These are phyloP conservation scores for Talaromyces sp. DNA, from an alignment of 2,329 filamentous ascomycete genomes.

Conservation along the genomic window DNA sequence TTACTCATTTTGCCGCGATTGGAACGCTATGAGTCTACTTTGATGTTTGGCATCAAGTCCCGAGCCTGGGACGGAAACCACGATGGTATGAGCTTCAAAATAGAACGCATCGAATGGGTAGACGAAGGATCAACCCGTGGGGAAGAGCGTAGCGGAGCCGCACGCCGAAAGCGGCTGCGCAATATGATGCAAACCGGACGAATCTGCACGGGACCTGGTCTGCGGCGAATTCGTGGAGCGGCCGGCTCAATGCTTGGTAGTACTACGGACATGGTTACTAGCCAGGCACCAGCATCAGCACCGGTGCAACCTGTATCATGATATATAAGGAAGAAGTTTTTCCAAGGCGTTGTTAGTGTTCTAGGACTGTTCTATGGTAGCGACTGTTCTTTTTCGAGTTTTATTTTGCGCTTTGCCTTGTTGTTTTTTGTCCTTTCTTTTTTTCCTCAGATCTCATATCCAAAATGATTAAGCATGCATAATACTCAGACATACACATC, in stretches of 20 bases:
- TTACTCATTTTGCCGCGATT: conserved; percentile 76
- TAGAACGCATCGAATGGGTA: conserved; percentile 78
- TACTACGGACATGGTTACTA: not conserved
- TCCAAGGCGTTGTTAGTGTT: not conserved
- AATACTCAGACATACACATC: too few species aligned
- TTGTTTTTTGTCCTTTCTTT: not conserved
- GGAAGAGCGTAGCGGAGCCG: conserved; percentile 44
- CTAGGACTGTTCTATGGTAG: not conserved
- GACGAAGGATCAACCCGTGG: conserved; percentile 57
- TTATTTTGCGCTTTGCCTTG: not conserved
- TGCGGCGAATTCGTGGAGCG: conserved; percentile 31
- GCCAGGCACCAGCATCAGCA: not conserved
- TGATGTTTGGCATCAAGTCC: conserved; percentile 75
- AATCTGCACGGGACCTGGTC: conserved; percentile 37
- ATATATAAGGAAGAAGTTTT: not conserved
- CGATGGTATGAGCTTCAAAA: conserved; percentile 84
- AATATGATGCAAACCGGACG: conserved; percentile 39
- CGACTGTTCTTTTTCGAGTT: not conserved
- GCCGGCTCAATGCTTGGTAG: conserved; percentile 11
- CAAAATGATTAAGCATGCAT: too few species aligned
- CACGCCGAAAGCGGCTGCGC: conserved; percentile 47
- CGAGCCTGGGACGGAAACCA: conserved; percentile 72
- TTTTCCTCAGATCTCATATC: not conserved
- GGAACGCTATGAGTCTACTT: conserved; percentile 67
- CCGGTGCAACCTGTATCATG: conserved; percentile 14